Evolutionary conservation across 371 early-diverging fungal genomes (phyloP).

Genomic region (Lichtheimia ornata): DNA sequence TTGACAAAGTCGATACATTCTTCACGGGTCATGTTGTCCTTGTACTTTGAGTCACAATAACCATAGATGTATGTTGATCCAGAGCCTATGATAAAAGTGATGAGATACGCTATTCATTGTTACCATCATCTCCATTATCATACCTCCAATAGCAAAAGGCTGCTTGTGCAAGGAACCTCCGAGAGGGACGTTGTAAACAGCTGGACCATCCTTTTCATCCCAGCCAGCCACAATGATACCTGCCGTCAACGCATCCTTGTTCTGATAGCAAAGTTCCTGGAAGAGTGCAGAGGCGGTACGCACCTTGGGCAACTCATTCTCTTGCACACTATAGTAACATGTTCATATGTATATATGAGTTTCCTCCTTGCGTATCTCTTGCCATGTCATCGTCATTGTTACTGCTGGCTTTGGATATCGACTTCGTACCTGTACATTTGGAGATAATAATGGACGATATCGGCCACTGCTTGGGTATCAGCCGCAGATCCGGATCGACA

Average conservation of each 20-base stretch:
- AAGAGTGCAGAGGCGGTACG: conserved; percentile 92
- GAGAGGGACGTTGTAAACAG: conserved; percentile 92
- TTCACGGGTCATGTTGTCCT: conserved; percentile 85
- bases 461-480: conserved; percentile 98
- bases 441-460: conserved; percentile 92
- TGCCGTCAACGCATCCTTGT: conserved; percentile 91
- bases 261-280: conserved; percentile 94
- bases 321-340: conserved; percentile 64
- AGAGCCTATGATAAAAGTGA: conserved; percentile 60
- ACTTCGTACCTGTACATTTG: conserved; percentile 82
- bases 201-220: conserved; percentile 91
- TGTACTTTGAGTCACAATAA: conserved; percentile 93
- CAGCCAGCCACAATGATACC: conserved; percentile 99
- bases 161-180: conserved; percentile 95
- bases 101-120: neutral
- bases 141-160: conserved; percentile 95
- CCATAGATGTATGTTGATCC: conserved; percentile 99
- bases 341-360: neutral
- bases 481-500: conserved; percentile 99
- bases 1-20: conserved; percentile 95
- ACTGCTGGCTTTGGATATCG: neutral
- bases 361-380: too few species aligned
- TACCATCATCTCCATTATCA: neutral
- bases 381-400: neutral
- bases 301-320: conserved; percentile 87